Evolutionary conservation across 371 early-diverging fungal genomes (phyloP).

Genomic region (Capillidium rhysosporum): DNA sequence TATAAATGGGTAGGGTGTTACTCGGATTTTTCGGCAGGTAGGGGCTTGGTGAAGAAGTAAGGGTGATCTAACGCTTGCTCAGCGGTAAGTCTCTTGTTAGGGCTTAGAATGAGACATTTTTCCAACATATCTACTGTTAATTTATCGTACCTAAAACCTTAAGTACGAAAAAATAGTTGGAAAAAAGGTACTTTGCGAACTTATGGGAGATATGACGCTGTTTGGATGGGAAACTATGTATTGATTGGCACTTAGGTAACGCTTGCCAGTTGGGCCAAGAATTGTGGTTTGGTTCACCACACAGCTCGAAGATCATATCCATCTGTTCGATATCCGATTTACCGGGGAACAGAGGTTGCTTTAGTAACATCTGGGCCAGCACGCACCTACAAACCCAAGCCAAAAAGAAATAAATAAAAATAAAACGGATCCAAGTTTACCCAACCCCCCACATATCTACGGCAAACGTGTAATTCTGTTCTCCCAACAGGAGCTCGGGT

Average conservation of each 20-base stretch:
- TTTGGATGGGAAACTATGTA: background rate
- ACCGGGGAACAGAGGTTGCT: slow-evolving; percentile 62
- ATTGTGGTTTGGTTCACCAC: slow-evolving; percentile 24
- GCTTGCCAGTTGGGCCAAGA: slow-evolving; percentile 45
- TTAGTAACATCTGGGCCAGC: slow-evolving; percentile 61
- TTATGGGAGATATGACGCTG: background rate
- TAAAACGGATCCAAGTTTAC: slow-evolving; percentile 23
- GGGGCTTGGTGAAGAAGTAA: slow-evolving; percentile 33
- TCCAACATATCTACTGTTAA: slow-evolving; percentile 53
- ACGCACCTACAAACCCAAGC: no score
- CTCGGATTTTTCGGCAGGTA: slow-evolving; percentile 33
- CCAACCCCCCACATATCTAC: slow-evolving; percentile 99
- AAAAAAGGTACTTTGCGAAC: background rate
- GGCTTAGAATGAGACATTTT: slow-evolving; percentile 50
- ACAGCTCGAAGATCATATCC: slow-evolving; percentile 47
- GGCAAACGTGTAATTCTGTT: slow-evolving; percentile 56
- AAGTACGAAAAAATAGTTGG: slow-evolving; percentile 7
- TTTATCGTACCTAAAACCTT: slow-evolving; percentile 11
- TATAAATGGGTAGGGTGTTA: slow-evolving; percentile 8
- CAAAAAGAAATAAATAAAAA: no score
- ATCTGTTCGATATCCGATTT: slow-evolving; percentile 64
- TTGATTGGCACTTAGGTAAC: slow-evolving; percentile 36
- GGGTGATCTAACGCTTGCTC: slow-evolving; percentile 53
- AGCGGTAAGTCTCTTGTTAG: slow-evolving; percentile 49
- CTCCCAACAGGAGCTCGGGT: slow-evolving; percentile 88